These are phyloP conservation scores for Ophiosphaerella narmari DNA, from an alignment of 2,329 filamentous ascomycete genomes.

Conservation along the genomic window DNA sequence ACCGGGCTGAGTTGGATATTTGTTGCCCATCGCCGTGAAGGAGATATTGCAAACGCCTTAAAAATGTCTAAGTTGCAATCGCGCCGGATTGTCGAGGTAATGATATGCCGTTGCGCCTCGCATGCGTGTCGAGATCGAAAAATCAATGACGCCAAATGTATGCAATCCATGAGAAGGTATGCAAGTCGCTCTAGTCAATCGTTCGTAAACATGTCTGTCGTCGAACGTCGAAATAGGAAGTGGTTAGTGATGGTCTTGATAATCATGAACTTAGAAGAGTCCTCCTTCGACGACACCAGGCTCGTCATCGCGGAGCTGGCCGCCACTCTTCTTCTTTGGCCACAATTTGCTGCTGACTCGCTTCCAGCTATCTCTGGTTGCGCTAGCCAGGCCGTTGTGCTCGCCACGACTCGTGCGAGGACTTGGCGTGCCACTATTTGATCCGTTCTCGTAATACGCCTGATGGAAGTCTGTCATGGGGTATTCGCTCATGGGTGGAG, in stretches of 20 bases:
- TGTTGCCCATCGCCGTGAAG: conserved; percentile 13
- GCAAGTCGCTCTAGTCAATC: conserved; percentile 39
- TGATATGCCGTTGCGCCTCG: conserved; percentile 41
- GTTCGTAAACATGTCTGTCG: conserved; percentile 38
- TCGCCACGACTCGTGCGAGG: conserved; percentile 45
- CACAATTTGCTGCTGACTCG: conserved; percentile 49
- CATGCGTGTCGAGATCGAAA: conserved; percentile 26
- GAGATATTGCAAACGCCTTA: conserved; percentile 29
- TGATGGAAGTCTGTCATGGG: conserved; percentile 53
- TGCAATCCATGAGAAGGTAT: conserved; percentile 44
- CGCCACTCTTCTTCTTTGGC: conserved; percentile 46
- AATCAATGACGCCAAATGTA: conserved; percentile 36
- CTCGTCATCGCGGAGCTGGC: conserved; percentile 43
- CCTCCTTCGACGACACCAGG: conserved; percentile 42
- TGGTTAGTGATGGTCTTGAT: conserved; percentile 2
- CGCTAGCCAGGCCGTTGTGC: conserved; percentile 42
- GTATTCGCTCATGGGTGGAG: conserved; percentile 65
- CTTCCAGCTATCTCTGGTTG: conserved; percentile 47
- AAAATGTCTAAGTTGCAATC: conserved; percentile 32
- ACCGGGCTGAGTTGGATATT: conserved; percentile 22
- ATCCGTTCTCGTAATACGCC: conserved; percentile 40
- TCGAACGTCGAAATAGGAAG: conserved; percentile 16
- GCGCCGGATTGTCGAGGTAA: conserved; percentile 30
- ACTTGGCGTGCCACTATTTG: conserved; percentile 43
- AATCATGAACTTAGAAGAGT: conserved; percentile 30